Evolutionary conservation across 2,329 filamentous ascomycete genomes (phyloP).

Genomic region (Leptographium radiaticola): DNA sequence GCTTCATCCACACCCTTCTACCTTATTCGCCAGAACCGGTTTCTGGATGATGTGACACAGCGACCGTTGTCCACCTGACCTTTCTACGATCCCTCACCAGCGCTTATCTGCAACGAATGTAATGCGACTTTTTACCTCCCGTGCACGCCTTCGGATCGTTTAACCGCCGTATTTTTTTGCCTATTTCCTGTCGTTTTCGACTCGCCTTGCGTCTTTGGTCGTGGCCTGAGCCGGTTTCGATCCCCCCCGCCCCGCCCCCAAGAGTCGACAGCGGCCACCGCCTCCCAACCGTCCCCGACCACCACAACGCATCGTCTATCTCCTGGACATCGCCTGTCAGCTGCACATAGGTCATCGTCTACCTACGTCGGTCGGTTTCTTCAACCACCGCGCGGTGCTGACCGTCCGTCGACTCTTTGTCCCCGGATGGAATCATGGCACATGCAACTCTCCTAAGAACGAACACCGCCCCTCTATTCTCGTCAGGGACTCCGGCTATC

Average conservation of each 20-base stretch:
- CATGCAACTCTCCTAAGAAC: conserved; percentile 47
- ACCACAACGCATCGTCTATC: no score
- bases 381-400: background rate
- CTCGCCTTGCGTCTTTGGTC: background rate
- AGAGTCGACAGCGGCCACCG: background rate
- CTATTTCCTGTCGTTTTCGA: background rate
- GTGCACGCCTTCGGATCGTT: background rate
- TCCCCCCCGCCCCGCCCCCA: background rate
- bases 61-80: background rate
- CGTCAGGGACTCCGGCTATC: conserved; percentile 24
- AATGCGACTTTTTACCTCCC: background rate
- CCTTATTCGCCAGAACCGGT: background rate
- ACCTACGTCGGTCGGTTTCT: background rate
- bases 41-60: background rate
- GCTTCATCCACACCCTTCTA: background rate
- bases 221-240: background rate
- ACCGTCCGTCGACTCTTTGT: no score
- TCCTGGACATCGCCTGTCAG: background rate
- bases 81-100: background rate
- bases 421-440: conserved; percentile 40
- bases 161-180: background rate
- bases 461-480: conserved; percentile 43
- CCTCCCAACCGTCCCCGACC: background rate
- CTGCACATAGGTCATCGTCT: background rate
- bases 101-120: background rate